phyloP scores from a whole-genome alignment of 257 asterid genomes.

The Nicotiana otophora region DNA sequence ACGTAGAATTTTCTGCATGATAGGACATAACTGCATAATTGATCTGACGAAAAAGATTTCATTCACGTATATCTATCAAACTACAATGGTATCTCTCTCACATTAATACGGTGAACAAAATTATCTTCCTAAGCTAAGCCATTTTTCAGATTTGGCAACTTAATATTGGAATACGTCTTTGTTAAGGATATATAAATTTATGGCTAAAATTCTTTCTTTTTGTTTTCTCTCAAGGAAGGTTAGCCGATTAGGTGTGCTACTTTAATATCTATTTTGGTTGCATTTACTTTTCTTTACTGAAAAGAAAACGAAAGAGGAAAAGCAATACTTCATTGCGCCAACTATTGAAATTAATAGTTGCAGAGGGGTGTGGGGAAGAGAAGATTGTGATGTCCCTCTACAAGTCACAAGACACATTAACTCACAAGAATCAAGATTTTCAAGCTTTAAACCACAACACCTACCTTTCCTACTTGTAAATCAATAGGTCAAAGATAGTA shows the following conservation, averaged over 20 bases:
- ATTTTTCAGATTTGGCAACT: neutral
- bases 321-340: neutral
- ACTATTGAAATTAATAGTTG: constrained; percentile 1
- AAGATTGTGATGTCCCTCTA: neutral
- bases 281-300: neutral
- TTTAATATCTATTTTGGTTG: neutral
- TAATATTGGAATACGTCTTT: neutral
- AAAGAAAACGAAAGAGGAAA: neutral
- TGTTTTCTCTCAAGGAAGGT: neutral
- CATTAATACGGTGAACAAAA: neutral
- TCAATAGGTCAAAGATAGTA: neutral
- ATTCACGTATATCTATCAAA: neutral
- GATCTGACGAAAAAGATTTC: neutral
- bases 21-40: neutral
- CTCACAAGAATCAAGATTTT: neutral
- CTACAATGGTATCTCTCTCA: neutral
- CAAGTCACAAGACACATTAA: neutral
- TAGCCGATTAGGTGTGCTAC: neutral
- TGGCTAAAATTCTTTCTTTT: neutral
- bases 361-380: neutral
- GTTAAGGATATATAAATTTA: neutral
- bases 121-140: neutral
- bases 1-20: neutral
- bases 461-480: neutral
- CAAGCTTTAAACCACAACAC: neutral